These are phyloP conservation scores for Senna tora DNA, from an alignment of 306 rosid genomes.

Conservation along the genomic window DNA sequence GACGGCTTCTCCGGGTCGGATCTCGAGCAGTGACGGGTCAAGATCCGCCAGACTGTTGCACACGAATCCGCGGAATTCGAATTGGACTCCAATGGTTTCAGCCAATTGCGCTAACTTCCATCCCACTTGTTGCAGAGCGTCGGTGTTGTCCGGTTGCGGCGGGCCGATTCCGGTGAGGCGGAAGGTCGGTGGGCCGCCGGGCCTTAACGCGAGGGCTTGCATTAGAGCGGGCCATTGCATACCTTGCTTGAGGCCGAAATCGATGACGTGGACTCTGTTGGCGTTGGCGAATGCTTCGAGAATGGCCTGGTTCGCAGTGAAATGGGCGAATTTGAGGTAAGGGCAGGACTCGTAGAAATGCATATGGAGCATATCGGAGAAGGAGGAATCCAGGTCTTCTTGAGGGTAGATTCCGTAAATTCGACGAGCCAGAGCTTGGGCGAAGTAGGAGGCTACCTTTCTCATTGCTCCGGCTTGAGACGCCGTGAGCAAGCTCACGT, in stretches of 20 bases:
- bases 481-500: slow-evolving; percentile 56
- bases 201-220: slow-evolving; percentile 77
- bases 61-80: slow-evolving; percentile 74
- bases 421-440: slow-evolving; percentile 62
- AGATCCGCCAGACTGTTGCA: slow-evolving; percentile 72
- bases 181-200: slow-evolving; percentile 79
- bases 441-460: slow-evolving; percentile 75
- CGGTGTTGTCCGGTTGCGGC: slow-evolving; percentile 64
- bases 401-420: slow-evolving; percentile 61
- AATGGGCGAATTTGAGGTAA: slow-evolving; percentile 86
- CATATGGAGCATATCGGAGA: slow-evolving; percentile 68
- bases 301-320: slow-evolving; percentile 91
- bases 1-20: slow-evolving; percentile 58
- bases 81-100: slow-evolving; percentile 59
- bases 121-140: slow-evolving; percentile 73
- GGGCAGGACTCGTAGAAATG: slow-evolving; percentile 84
- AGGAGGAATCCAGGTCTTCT: slow-evolving; percentile 47
- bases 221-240: slow-evolving; percentile 95
- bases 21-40: slow-evolving; percentile 62
- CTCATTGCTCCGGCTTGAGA: slow-evolving; percentile 79
- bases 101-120: slow-evolving; percentile 76
- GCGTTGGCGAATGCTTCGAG: slow-evolving; percentile 70
- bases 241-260: slow-evolving; percentile 80
- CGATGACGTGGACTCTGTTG: slow-evolving; percentile 74
- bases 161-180: slow-evolving; percentile 86